A percentile compares a stretch with the other conserved stretches of the same genome.
phyloP scores from a whole-genome alignment of 1,284 basidiomycete species.

The Leccinum olivaceoglutinosum region DNA sequence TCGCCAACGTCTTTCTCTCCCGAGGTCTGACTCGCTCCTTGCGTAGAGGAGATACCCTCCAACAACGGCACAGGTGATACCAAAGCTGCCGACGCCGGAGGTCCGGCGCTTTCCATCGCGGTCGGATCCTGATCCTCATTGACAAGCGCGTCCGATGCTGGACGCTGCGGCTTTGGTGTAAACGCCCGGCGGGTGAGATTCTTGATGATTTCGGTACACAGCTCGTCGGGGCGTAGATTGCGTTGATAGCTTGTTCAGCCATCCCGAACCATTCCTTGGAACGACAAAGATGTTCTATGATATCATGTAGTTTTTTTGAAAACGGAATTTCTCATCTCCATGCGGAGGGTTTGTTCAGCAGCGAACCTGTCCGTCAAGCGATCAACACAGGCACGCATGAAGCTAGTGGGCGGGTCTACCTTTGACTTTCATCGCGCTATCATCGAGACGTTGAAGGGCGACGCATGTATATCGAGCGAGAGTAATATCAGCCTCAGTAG shows the following conservation, averaged over 20 bases:
- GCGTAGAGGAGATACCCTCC: constrained; percentile 9
- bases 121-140: constrained; percentile 36
- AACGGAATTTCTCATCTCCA: constrained; percentile 86
- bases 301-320: constrained; percentile 78
- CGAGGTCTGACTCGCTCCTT: constrained; percentile 8
- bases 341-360: constrained; percentile 81
- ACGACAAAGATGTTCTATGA: constrained; percentile 71
- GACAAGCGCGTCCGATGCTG: constrained; percentile 5
- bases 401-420: constrained; percentile 39
- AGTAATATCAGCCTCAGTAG: constrained; percentile 70
- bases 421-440: constrained; percentile 96
- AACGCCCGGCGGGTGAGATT: constrained; percentile 77
- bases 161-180: constrained; percentile 29
- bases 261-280: constrained; percentile 95
- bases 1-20: constrained; percentile 60
- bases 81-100: constrained; percentile 9
- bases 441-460: constrained; percentile 87
- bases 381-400: not conserved
- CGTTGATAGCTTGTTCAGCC: constrained; percentile 96
- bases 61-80: constrained; percentile 18
- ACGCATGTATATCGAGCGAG: constrained; percentile 93
- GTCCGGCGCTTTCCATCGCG: constrained; percentile 35
- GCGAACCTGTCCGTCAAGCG: constrained; percentile 52
- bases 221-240: constrained; percentile 87
- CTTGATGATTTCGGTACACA: constrained; percentile 83